These are phyloP conservation scores for Trypanosoma boissoni DNA, from an alignment of 208 protist genomes.

Conservation along the genomic window DNA sequence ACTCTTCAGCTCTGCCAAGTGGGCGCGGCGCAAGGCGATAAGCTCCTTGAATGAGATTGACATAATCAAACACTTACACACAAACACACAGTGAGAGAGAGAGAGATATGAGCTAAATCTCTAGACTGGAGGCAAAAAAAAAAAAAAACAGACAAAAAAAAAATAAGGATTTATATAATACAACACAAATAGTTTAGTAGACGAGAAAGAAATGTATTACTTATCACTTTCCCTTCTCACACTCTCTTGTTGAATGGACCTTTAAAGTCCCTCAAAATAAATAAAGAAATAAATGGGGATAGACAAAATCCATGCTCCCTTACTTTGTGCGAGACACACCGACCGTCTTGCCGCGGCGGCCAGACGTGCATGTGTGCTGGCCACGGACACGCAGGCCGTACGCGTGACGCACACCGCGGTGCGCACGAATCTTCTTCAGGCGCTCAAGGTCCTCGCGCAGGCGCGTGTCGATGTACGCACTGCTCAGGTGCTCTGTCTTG, in stretches of 20 bases:
- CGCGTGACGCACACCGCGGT: conserved; percentile 99
- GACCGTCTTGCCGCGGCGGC: conserved; percentile 94
- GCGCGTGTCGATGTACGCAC: conserved; percentile 96
- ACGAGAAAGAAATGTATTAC: no score
- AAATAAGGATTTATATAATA: not conserved
- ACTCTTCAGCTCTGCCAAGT: conserved; percentile 46
- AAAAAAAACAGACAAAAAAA: conserved; percentile 14
- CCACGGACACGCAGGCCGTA: conserved; percentile 99
- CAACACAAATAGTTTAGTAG: no score
- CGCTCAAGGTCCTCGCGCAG: conserved; percentile 99
- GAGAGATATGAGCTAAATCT: not conserved
- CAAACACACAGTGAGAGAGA: conserved; percentile 17
- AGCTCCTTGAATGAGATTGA: conserved; percentile 86
- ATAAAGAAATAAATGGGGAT: conserved; percentile 8
- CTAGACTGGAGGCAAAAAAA: conserved; percentile 12
- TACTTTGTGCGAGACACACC: conserved; percentile 84
- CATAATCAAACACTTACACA: conserved; percentile 34
- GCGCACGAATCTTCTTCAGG: conserved; percentile 98
- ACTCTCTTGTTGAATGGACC: no score
- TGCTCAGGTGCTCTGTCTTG: conserved; percentile 96
- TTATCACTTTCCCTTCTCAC: not conserved
- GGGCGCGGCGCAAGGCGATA: conserved; percentile 77
- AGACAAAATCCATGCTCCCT: conserved; percentile 8
- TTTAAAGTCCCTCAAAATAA: no score
- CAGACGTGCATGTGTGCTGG: conserved; percentile 99